Percentiles rank a stretch among this genome's conserved stretches.
These are phyloP conservation scores for Candida ortonii DNA, from an alignment of 805 yeast genomes.

Conservation along the genomic window DNA sequence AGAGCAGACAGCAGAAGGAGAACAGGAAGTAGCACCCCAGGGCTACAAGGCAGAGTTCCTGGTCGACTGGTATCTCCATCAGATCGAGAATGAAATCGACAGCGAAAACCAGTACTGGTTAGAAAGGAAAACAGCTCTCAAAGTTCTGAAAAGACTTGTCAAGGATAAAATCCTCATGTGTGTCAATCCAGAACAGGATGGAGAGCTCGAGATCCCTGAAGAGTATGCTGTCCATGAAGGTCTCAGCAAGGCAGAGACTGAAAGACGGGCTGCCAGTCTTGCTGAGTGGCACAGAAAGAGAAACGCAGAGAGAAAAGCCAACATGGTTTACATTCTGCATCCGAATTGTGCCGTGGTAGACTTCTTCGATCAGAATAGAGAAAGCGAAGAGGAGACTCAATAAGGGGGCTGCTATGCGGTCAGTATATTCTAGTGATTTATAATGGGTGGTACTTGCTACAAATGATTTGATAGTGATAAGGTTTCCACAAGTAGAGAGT, in stretches of 20 bases:
- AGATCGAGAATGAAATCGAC: slow-evolving; percentile 65
- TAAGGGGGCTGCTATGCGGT: slow-evolving; percentile 3
- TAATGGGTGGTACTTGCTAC: too few relatives aligned
- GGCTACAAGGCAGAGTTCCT: slow-evolving; percentile 70
- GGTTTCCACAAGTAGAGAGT: not conserved
- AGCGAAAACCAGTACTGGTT: slow-evolving; percentile 67
- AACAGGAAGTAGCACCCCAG: slow-evolving; percentile 37
- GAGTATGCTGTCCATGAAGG: slow-evolving; percentile 23
- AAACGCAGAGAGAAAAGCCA: slow-evolving; percentile 25
- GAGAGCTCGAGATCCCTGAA: slow-evolving; percentile 34
- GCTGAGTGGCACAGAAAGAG: slow-evolving; percentile 24
- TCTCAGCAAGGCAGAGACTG: slow-evolving; percentile 23
- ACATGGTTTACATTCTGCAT: slow-evolving; percentile 55
- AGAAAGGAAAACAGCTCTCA: slow-evolving; percentile 69
- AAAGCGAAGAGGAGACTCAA: slow-evolving; percentile 13
- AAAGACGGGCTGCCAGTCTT: slow-evolving; percentile 24
- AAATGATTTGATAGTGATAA: not conserved
- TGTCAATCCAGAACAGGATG: slow-evolving; percentile 44
- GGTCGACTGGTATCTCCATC: slow-evolving; percentile 77
- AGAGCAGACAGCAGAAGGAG: slow-evolving; percentile 7
- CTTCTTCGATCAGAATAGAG: slow-evolving; percentile 42
- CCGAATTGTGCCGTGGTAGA: slow-evolving; percentile 84
- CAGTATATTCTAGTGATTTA: too few relatives aligned
- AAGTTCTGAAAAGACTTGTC: slow-evolving; percentile 78
- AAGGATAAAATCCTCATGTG: slow-evolving; percentile 81